phyloP scores from a whole-genome alignment of 805 yeast species.

The Suhomyces sp. region DNA sequence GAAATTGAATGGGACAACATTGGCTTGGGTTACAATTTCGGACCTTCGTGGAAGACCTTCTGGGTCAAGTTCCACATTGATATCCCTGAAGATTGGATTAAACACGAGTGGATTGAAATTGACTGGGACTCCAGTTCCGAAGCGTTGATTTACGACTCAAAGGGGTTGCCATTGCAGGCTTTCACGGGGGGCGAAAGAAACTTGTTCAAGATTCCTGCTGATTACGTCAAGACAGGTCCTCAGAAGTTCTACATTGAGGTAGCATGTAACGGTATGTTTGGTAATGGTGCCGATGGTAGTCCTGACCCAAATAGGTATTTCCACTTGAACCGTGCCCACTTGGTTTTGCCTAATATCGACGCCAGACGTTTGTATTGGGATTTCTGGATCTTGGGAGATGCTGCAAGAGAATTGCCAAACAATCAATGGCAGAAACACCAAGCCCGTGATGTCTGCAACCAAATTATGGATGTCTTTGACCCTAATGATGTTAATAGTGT shows the following conservation, averaged over 20 bases:
- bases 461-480: slow-evolving; percentile 83
- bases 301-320: slow-evolving; percentile 76
- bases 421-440: slow-evolving; percentile 79
- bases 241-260: slow-evolving; percentile 80
- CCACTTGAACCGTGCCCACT: slow-evolving; percentile 64
- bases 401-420: slow-evolving; percentile 80
- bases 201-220: slow-evolving; percentile 57
- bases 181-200: slow-evolving; percentile 82
- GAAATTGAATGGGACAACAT: slow-evolving; percentile 52
- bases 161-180: slow-evolving; percentile 76
- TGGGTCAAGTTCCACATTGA: slow-evolving; percentile 77
- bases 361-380: slow-evolving; percentile 79
- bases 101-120: slow-evolving; percentile 52
- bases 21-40: slow-evolving; percentile 72
- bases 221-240: slow-evolving; percentile 49
- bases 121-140: slow-evolving; percentile 89
- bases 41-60: slow-evolving; percentile 96
- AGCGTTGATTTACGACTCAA: slow-evolving; percentile 69
- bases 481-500: slow-evolving; percentile 60
- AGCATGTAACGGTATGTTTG: slow-evolving; percentile 94
- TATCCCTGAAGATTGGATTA: slow-evolving; percentile 62
- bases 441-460: slow-evolving; percentile 77
- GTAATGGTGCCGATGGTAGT: slow-evolving; percentile 62
- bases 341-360: slow-evolving; percentile 75
- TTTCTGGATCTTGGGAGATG: slow-evolving; percentile 86